Conservation (phyloP, 2,329 filamentous ascomycete species). For the Monilinia vaccinii-corymbosi region DNA sequence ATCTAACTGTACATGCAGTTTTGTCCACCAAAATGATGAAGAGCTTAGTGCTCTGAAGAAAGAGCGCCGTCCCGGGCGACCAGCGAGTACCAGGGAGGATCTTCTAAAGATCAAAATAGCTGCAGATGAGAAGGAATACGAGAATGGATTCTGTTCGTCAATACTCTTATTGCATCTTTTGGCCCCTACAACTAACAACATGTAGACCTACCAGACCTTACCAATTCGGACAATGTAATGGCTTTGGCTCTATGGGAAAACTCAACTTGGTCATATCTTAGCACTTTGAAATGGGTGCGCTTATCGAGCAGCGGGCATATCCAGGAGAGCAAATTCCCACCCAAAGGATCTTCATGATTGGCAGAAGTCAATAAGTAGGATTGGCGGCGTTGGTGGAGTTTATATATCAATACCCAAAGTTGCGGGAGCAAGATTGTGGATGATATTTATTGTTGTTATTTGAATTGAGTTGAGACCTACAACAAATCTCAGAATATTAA, state of each 20-base stretch:
- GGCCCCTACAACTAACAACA: constrained; percentile 12
- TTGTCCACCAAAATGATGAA: constrained; percentile 60
- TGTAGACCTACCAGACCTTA: constrained; percentile 65
- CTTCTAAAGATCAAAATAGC: constrained; percentile 63
- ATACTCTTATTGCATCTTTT: not conserved
- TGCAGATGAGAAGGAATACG: constrained; percentile 68
- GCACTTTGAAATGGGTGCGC: constrained; percentile 67
- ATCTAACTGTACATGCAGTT: constrained; percentile 34
- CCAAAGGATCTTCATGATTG: constrained; percentile 39
- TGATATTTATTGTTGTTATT: too few relatives aligned
- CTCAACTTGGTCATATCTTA: constrained; percentile 73
- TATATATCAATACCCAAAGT: constrained; percentile 14
- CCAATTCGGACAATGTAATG: constrained; percentile 53
- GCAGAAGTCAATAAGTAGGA: not conserved
- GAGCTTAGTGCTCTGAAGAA: constrained; percentile 59
- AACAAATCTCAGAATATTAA: not conserved
- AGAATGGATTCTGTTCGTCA: constrained; percentile 69
- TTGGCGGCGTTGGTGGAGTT: constrained; percentile 13
- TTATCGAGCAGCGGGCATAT: constrained; percentile 56
- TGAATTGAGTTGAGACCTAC: not conserved
- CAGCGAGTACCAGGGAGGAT: constrained; percentile 68
- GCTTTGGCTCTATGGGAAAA: constrained; percentile 74
- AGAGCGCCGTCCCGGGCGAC: constrained; percentile 67
- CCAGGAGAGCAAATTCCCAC: constrained; percentile 70
- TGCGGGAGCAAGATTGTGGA: too few relatives aligned